phyloP scores from a whole-genome alignment of 371 early-diverging fungal genomes.

The Amoeboaphelidium protococcarum region DNA sequence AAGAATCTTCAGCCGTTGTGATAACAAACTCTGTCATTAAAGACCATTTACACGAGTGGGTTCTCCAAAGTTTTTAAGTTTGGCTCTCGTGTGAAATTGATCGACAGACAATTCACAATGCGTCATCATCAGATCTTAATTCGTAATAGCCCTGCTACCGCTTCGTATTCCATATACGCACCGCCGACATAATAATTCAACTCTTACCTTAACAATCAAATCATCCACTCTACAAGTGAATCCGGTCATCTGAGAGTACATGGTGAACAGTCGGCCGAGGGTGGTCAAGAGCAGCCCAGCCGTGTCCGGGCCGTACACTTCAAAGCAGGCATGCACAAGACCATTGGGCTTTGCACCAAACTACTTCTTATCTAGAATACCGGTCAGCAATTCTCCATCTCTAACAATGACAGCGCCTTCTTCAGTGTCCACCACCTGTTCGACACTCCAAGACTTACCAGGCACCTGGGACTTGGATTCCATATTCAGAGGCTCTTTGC shows the following conservation, averaged over 20 bases:
- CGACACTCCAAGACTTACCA: slow-evolving; percentile 49
- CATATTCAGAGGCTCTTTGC: slow-evolving; percentile 48
- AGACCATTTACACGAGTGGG: too few relatives aligned
- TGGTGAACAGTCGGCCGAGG: slow-evolving; percentile 77
- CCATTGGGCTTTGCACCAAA: slow-evolving; percentile 86
- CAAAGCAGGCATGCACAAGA: slow-evolving; percentile 87
- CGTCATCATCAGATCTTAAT: too few relatives aligned
- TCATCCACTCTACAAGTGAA: slow-evolving; percentile 99
- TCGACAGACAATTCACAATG: too few relatives aligned
- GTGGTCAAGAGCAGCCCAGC: slow-evolving; percentile 83
- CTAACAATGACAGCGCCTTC: slow-evolving; percentile 56
- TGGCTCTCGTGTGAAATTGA: too few relatives aligned
- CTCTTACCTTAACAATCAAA: slow-evolving; percentile 33
- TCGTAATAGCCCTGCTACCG: too few relatives aligned
- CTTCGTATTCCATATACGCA: too few relatives aligned
- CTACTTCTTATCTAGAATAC: slow-evolving; percentile 93
- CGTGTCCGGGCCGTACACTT: slow-evolving; percentile 74
- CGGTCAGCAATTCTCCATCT: slow-evolving; percentile 66
- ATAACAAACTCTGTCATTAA: too few relatives aligned
- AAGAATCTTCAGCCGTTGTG: too few relatives aligned
- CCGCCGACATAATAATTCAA: too few relatives aligned
- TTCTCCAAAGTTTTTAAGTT: too few relatives aligned
- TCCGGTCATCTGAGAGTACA: slow-evolving; percentile 64
- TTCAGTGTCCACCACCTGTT: slow-evolving; percentile 28
- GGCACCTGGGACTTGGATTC: slow-evolving; percentile 63